Conservation (phyloP, 2,329 filamentous ascomycete genomes). For the Hypomyces rosellus region DNA sequence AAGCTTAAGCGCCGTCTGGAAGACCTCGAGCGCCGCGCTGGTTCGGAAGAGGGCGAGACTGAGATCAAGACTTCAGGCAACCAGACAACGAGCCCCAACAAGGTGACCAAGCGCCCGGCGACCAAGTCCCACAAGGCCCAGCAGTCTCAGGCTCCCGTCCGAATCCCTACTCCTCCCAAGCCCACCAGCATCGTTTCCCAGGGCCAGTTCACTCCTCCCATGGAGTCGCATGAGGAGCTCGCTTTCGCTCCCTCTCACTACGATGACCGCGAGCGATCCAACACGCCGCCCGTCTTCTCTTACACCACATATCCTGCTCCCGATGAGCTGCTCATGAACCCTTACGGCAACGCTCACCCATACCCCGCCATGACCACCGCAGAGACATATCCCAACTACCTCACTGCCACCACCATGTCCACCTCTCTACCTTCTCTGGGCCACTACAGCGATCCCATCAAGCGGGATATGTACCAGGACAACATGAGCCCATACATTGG, state of each 20-base stretch:
- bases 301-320: slow-evolving; percentile 63
- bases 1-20: slow-evolving; percentile 87
- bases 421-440: slow-evolving; percentile 59
- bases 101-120: slow-evolving; percentile 38
- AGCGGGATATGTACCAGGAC: slow-evolving; percentile 56
- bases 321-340: slow-evolving; percentile 56
- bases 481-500: slow-evolving; percentile 60
- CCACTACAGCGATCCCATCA: slow-evolving; percentile 58
- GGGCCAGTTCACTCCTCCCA: slow-evolving; percentile 56
- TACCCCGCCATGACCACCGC: slow-evolving; percentile 47
- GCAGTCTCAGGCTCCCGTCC: slow-evolving; percentile 10
- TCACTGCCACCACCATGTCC: slow-evolving; percentile 45
- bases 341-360: slow-evolving; percentile 48
- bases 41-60: slow-evolving; percentile 43
- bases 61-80: slow-evolving; percentile 31
- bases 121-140: slow-evolving; percentile 25
- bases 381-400: slow-evolving; percentile 51
- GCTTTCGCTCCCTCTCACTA: slow-evolving; percentile 46
- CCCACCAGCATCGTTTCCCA: slow-evolving; percentile 31
- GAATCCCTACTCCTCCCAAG: slow-evolving; percentile 26
- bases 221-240: slow-evolving; percentile 57
- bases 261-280: slow-evolving; percentile 61
- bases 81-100: slow-evolving; percentile 28
- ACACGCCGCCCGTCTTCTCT: slow-evolving; percentile 62
- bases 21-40: slow-evolving; percentile 74